Evolutionary conservation across 192 early-diverging fungal species (phyloP).

Genomic region (Obelidium mucronatum): DNA sequence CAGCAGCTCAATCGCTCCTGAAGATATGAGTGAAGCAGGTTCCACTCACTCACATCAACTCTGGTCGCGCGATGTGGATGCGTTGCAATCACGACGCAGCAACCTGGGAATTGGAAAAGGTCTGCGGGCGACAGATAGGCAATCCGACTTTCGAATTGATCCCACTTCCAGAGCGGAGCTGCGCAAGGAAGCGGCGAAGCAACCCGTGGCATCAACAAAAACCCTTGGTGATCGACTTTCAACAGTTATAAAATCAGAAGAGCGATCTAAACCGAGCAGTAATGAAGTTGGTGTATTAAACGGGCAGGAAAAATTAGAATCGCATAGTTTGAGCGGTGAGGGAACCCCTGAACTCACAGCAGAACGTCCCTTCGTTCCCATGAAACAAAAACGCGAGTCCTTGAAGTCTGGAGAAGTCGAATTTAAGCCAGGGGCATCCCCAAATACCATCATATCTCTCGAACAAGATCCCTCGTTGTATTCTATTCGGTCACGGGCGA

Average conservation of each 20-base stretch:
- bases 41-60: conserved; percentile 20
- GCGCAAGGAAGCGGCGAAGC: not conserved
- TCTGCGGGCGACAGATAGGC: not conserved
- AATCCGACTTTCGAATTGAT: not conserved
- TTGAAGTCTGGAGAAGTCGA: not conserved
- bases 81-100: not conserved
- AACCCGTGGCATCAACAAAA: too few species aligned
- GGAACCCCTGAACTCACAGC: not conserved
- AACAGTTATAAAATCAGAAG: too few species aligned
- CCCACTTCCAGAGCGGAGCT: too few species aligned
- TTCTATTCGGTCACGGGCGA: conserved; percentile 6
- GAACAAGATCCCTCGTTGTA: conserved; percentile 32
- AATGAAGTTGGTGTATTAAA: too few species aligned
- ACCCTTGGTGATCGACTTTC: too few species aligned
- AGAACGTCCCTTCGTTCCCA: not conserved
- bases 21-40: conserved; percentile 14
- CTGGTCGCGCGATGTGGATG: conserved; percentile 8
- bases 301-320: too few species aligned
- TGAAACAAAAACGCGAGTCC: not conserved
- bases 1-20: not conserved
- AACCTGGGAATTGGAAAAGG: not conserved
- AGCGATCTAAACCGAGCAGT: too few species aligned
- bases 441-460: conserved; percentile 20
- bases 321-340: too few species aligned
- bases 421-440: conserved; percentile 13